Percentiles rank a stretch among this genome's conserved stretches.
These are phyloP conservation scores for Lolium rigidum DNA, from an alignment of 176 grass and related monocot genomes.

Conservation along the genomic window DNA sequence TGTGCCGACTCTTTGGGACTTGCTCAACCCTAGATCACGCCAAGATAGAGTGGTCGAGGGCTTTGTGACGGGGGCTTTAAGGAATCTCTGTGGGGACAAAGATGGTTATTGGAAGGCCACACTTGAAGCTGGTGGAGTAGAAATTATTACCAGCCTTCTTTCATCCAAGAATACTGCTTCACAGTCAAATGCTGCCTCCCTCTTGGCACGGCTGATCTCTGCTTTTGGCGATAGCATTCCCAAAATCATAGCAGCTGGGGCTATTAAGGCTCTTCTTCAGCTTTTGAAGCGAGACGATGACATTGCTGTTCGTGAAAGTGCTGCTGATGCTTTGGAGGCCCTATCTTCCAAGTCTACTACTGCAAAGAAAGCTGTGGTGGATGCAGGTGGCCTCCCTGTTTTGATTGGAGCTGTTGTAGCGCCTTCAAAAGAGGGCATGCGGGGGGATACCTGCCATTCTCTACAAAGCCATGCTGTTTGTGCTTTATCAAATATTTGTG, in stretches of 20 bases:
- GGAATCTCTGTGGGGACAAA: slow-evolving; percentile 96
- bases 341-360: slow-evolving; percentile 83
- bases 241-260: slow-evolving; percentile 87
- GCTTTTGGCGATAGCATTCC: slow-evolving; percentile 83
- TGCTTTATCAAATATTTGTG: slow-evolving; percentile 96
- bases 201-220: slow-evolving; percentile 87
- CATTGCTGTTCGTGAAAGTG: slow-evolving; percentile 91
- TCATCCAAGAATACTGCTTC: slow-evolving; percentile 87
- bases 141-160: slow-evolving; percentile 94
- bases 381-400: slow-evolving; percentile 87
- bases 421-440: slow-evolving; percentile 96
- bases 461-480: slow-evolving; percentile 80
- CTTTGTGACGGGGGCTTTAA: slow-evolving; percentile 87
- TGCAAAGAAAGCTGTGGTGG: slow-evolving; percentile 93
- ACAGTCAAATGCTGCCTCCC: slow-evolving; percentile 93
- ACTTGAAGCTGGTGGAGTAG: slow-evolving; percentile 91
- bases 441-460: slow-evolving; percentile 76
- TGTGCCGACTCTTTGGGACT: slow-evolving; percentile 85
- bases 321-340: slow-evolving; percentile 95
- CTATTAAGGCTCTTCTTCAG: slow-evolving; percentile 80
- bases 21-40: slow-evolving; percentile 67
- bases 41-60: slow-evolving; percentile 90
- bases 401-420: slow-evolving; percentile 94
- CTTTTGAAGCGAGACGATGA: slow-evolving; percentile 82
- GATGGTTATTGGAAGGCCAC: slow-evolving; percentile 94